phyloP scores from a whole-genome alignment of 208 protist genomes.

The Trypanosoma melophagium region DNA sequence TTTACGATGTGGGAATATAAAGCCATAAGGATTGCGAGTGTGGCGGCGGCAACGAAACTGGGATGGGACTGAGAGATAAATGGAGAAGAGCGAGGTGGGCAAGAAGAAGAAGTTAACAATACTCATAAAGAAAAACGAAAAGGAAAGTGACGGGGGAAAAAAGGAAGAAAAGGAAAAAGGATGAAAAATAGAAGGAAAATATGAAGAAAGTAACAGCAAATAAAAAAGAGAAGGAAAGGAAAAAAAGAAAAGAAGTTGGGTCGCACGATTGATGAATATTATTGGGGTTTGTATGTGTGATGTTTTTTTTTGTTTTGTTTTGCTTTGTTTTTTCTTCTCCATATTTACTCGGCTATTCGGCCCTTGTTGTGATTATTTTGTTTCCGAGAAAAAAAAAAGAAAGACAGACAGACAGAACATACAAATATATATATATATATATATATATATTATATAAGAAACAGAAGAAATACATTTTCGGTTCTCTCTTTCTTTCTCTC shows the following conservation, averaged over 20 bases:
- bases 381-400: background rate
- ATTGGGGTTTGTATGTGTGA: too few species aligned
- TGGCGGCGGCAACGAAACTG: background rate
- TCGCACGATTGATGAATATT: too few species aligned
- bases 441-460: background rate
- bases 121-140: conserved; percentile 1
- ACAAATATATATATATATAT: background rate
- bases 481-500: too few species aligned
- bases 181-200: conserved; percentile 1
- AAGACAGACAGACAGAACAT: background rate
- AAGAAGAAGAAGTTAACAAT: background rate
- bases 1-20: conserved; percentile 60
- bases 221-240: background rate
- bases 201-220: background rate
- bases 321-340: too few species aligned
- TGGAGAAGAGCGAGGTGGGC: background rate
- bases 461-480: background rate
- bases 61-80: conserved; percentile 4
- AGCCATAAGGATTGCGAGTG: conserved; percentile 4
- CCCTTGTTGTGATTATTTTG: too few species aligned
- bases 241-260: background rate
- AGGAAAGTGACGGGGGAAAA: background rate
- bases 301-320: too few species aligned
- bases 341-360: too few species aligned
- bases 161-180: background rate